Conservation (phyloP, 805 yeast species). For the Nadsonia fulvescens region DNA sequence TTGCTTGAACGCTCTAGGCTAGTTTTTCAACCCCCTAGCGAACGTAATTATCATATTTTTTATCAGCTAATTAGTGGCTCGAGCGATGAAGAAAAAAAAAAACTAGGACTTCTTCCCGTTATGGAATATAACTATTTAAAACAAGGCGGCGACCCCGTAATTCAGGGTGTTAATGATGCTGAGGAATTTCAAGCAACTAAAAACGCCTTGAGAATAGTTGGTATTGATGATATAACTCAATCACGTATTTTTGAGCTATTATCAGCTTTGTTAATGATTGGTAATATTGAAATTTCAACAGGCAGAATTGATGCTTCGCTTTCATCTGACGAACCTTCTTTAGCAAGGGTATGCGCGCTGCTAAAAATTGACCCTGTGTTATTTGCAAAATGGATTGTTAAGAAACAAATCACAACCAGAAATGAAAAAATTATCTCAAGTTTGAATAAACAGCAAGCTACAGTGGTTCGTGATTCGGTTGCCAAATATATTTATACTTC, state of each 20-base stretch:
- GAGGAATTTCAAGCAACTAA: conserved; percentile 60
- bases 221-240: conserved; percentile 44
- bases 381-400: conserved; percentile 82
- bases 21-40: conserved; percentile 80
- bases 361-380: conserved; percentile 57
- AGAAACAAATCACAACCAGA: conserved; percentile 79
- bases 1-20: conserved; percentile 83
- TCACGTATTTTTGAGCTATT: conserved; percentile 54
- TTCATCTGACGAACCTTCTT: conserved; percentile 70
- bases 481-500: conserved; percentile 88
- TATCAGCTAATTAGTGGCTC: conserved; percentile 74
- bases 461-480: conserved; percentile 91
- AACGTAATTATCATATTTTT: conserved; percentile 88
- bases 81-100: conserved; percentile 22
- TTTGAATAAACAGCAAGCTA: conserved; percentile 64
- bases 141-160: conserved; percentile 64
- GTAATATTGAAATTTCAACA: conserved; percentile 76
- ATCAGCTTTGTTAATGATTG: conserved; percentile 81
- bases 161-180: conserved; percentile 67
- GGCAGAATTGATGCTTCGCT: conserved; percentile 70
- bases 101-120: conserved; percentile 31
- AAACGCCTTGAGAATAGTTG: conserved; percentile 63
- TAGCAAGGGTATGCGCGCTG: conserved; percentile 66
- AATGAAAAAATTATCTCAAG: conserved; percentile 80
- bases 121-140: conserved; percentile 65